Conservation (phyloP, 2,329 filamentous ascomycete genomes). For the Fusarium nematophilum region DNA sequence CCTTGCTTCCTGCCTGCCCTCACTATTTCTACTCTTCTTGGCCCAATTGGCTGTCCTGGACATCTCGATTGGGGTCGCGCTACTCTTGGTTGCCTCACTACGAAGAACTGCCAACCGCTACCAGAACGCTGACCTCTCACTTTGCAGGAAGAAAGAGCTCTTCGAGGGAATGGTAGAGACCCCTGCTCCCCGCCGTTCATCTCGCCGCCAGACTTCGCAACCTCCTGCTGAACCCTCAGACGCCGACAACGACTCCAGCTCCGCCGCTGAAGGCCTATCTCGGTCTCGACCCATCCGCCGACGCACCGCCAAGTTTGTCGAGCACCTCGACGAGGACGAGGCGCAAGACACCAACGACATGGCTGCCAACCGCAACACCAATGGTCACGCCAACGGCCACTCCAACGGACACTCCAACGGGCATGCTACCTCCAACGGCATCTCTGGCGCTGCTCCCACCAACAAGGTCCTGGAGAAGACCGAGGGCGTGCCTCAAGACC, state of each 20-base stretch:
- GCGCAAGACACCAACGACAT: constrained; percentile 44
- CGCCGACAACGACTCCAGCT: constrained; percentile 61
- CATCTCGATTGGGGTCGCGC: neutral
- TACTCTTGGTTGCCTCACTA: neutral
- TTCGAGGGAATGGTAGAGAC: constrained; percentile 72
- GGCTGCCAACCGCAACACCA: constrained; percentile 44
- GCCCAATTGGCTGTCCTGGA: neutral
- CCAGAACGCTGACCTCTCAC: constrained; percentile 12
- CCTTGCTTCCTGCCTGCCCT: neutral
- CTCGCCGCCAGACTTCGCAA: constrained; percentile 63
- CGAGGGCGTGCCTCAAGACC: constrained; percentile 32
- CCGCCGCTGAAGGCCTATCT: constrained; percentile 55
- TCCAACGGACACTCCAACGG: constrained; percentile 48
- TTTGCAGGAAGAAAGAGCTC: constrained; percentile 68
- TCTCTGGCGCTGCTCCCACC: constrained; percentile 17
- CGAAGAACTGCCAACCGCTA: too few relatives aligned
- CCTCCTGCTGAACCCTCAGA: constrained; percentile 58
- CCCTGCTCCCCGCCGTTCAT: constrained; percentile 56
- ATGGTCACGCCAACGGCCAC: constrained; percentile 45
- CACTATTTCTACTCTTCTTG: neutral
- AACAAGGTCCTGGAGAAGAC: constrained; percentile 32
- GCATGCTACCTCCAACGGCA: constrained; percentile 23
- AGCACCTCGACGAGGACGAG: constrained; percentile 62
- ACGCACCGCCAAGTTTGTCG: constrained; percentile 62
- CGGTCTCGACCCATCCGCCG: constrained; percentile 54